phyloP scores from a whole-genome alignment of 1,139 yeast genomes.

The Hansenula sp. region DNA sequence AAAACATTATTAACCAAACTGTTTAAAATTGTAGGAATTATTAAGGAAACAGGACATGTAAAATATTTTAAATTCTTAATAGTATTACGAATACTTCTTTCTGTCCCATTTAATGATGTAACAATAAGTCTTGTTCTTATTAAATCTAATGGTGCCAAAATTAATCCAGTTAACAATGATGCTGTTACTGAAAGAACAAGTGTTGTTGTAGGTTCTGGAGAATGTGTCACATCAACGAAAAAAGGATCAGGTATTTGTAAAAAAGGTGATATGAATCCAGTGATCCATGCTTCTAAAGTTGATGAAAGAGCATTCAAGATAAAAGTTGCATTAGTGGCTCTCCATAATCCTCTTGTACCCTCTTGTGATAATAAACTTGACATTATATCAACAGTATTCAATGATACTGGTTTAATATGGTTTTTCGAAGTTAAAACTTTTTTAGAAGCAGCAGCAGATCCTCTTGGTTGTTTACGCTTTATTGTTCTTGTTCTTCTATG shows the following conservation, averaged over 20 bases:
- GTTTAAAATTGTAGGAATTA: slow-evolving; percentile 55
- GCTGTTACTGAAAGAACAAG: slow-evolving; percentile 67
- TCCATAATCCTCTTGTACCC: slow-evolving; percentile 81
- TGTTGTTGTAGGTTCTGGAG: slow-evolving; percentile 70
- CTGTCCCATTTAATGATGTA: slow-evolving; percentile 37
- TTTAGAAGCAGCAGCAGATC: slow-evolving; percentile 1
- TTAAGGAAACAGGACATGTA: slow-evolving; percentile 50
- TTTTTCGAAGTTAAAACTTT: slow-evolving; percentile 15
- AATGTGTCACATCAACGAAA: slow-evolving; percentile 77
- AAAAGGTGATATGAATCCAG: slow-evolving; percentile 80
- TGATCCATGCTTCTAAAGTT: slow-evolving; percentile 87
- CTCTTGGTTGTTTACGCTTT: slow-evolving; percentile 6
- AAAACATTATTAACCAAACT: slow-evolving; percentile 60
- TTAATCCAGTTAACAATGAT: slow-evolving; percentile 67
- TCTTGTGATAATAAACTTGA: slow-evolving; percentile 67
- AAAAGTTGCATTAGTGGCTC: slow-evolving; percentile 85
- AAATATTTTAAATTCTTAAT: slow-evolving; percentile 35
- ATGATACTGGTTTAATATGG: slow-evolving; percentile 53
- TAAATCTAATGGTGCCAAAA: slow-evolving; percentile 77
- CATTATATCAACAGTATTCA: slow-evolving; percentile 69
- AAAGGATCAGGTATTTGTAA: slow-evolving; percentile 89
- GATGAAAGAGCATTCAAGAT: slow-evolving; percentile 69
- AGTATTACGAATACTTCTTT: slow-evolving; percentile 31
- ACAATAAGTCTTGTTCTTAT: slow-evolving; percentile 74
- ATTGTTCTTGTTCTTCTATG: slow-evolving; percentile 18